Percentiles rank a stretch among this genome's conserved stretches.
Conservation (phyloP, 495 filamentous ascomycete species). For the Penicillium malachiteum region DNA sequence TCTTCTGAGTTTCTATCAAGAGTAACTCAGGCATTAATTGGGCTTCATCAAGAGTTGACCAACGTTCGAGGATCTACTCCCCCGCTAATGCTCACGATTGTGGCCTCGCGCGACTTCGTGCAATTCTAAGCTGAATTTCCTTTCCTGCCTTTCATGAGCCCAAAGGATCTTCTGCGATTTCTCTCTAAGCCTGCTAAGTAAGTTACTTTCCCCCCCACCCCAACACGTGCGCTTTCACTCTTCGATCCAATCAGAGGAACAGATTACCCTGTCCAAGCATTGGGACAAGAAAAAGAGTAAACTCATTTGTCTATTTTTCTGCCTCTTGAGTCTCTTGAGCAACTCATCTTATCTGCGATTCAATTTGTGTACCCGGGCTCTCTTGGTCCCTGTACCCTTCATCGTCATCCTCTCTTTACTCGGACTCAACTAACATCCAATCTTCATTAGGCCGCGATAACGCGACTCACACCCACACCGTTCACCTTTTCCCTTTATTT, state of each 20-base stretch:
- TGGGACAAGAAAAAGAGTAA: too few species aligned
- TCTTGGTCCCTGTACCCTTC: background rate
- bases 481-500: slow-evolving; percentile 13
- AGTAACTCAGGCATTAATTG: slow-evolving; percentile 22
- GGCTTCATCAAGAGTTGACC: slow-evolving; percentile 18
- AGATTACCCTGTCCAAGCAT: too few species aligned
- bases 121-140: slow-evolving; percentile 36
- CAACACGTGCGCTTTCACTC: background rate
- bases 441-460: slow-evolving; percentile 79
- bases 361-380: background rate
- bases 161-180: slow-evolving; percentile 88
- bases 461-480: slow-evolving; percentile 44
- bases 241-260: background rate
- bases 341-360: too few species aligned
- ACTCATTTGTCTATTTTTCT: too few species aligned
- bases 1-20: slow-evolving; percentile 7
- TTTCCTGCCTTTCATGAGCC: slow-evolving; percentile 74
- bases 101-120: slow-evolving; percentile 38
- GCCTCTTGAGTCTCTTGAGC: too few species aligned
- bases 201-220: slow-evolving; percentile 29
- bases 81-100: slow-evolving; percentile 40
- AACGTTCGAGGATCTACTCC: slow-evolving; percentile 3
- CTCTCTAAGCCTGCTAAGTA: slow-evolving; percentile 96
- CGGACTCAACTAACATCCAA: slow-evolving; percentile 7
- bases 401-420: background rate